A percentile compares a stretch with the other conserved stretches of the same genome.
Conservation (phyloP, 306 rosid genomes). For the Hippophae tibetana region DNA sequence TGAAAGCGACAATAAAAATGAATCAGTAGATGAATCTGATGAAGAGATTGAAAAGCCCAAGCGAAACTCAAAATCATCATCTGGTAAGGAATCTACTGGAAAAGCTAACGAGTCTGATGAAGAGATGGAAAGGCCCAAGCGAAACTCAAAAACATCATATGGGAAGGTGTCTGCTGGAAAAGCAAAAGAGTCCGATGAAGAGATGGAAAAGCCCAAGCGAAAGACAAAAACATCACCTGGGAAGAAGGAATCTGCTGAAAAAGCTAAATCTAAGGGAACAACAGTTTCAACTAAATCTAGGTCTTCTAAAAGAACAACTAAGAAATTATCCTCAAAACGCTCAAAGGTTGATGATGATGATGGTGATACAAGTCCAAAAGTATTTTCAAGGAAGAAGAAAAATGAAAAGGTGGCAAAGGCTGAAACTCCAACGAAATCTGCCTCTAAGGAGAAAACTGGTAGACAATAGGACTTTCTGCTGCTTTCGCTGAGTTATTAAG, state of each 20-base stretch:
- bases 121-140: constrained; percentile 18
- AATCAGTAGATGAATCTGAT: constrained; percentile 66
- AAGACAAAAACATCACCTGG: too few relatives aligned
- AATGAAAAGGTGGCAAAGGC: constrained; percentile 44
- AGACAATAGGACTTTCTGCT: constrained; percentile 12
- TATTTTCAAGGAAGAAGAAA: constrained; percentile 75
- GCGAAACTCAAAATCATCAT: constrained; percentile 34
- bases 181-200: too few relatives aligned
- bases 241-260: constrained; percentile 29
- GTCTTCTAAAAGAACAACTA: constrained; percentile 37
- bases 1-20: constrained; percentile 58
- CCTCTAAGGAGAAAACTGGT: constrained; percentile 74
- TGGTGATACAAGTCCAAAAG: constrained; percentile 62
- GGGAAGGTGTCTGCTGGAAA: background rate
- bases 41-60: constrained; percentile 26
- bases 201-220: too few relatives aligned
- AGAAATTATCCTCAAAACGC: constrained; percentile 38
- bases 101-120: too few relatives aligned
- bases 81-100: constrained; percentile 1
- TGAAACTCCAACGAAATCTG: constrained; percentile 39
- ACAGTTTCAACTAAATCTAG: constrained; percentile 36
- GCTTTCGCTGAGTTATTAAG: constrained; percentile 10
- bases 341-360: constrained; percentile 52
- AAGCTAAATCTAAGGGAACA: constrained; percentile 45
- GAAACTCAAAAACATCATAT: constrained; percentile 39